Evolutionary conservation across 2,329 filamentous ascomycete species (phyloP), one percentile per base, ranked within the genome.

Genomic region (Cryphonectria japonica): DNA sequence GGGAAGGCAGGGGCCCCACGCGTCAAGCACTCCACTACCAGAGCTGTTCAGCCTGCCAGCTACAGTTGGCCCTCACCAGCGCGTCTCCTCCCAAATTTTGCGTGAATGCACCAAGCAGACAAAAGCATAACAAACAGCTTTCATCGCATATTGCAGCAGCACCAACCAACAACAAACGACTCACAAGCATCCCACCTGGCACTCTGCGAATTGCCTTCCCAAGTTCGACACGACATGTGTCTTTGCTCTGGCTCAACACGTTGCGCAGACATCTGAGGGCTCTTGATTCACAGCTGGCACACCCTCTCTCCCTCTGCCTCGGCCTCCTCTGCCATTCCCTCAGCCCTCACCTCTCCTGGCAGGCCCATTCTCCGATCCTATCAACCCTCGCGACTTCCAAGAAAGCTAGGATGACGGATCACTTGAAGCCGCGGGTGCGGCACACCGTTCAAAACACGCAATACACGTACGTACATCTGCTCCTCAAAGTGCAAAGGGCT

Each of bases 381-480:
- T 29, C 43, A 32, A 37, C 43, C 66, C 16, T 32, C 46, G 16
- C 41, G 16, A 67, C 43, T 14, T 29, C 39, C 29, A 16, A 22
- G 6, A 32, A 29, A 54, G 41, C 39, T 61, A 65, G 34, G 32
- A 78, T 78, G 77, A 70, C 75, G n/a, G 63, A 73, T 22, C 71
- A 75, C 43, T 70, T 75, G 16, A 73, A 72, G 61, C 83, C 83
- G 57, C 79, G 84, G 71, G 80, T 85, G 63, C 83, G 84, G 74
- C 83, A 83, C 72, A 85, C 83, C 34, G 80, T 82, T 69, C 83
- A 85, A 77, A 86, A 85, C 69, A 84, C 81, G 60, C 83, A 85
- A 69, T 82, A 84, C 75, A 85, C 84, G 84, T 85, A 78, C 73
- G 83, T 73, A 8, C 37, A 14, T 29, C 32, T 11, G 32, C 46